Conservation (phyloP, 345 rosid species). For the Sisymbrium altissimum region DNA sequence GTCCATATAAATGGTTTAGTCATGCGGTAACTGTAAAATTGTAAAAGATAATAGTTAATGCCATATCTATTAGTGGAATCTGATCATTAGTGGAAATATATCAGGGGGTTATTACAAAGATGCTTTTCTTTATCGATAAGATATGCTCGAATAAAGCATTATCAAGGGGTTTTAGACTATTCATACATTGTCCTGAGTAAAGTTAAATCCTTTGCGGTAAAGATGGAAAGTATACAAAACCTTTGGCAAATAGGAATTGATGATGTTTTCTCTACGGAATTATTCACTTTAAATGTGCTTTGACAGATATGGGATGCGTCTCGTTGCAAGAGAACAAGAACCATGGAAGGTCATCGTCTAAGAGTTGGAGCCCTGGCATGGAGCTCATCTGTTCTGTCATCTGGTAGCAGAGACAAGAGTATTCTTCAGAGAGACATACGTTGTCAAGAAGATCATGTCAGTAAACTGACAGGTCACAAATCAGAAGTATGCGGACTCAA, state of each 20-base stretch:
- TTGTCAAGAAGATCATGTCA: constrained; percentile 73
- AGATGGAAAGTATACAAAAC: constrained; percentile 2
- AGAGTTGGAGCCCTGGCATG: constrained; percentile 96
- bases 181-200: not conserved
- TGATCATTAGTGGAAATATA: not conserved
- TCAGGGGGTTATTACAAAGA: not conserved
- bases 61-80: not conserved
- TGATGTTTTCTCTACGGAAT: not conserved
- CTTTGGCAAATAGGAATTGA: not conserved
- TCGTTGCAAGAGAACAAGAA: constrained; percentile 74
- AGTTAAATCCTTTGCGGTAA: not conserved
- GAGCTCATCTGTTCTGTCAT: constrained; percentile 80
- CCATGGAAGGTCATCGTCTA: constrained; percentile 95
- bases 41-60: not conserved
- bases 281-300: not conserved
- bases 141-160: not conserved
- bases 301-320: constrained; percentile 93
- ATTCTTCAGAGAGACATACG: constrained; percentile 88
- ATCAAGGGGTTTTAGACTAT: not conserved
- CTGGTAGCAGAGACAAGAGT: constrained; percentile 97
- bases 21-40: not conserved
- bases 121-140: not conserved
- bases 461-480: constrained; percentile 90
- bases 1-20: not conserved
- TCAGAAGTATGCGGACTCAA: constrained; percentile 98